These are phyloP conservation scores for Mycena capillaripes DNA, from an alignment of 768 basidiomycete genomes.

Conservation along the genomic window DNA sequence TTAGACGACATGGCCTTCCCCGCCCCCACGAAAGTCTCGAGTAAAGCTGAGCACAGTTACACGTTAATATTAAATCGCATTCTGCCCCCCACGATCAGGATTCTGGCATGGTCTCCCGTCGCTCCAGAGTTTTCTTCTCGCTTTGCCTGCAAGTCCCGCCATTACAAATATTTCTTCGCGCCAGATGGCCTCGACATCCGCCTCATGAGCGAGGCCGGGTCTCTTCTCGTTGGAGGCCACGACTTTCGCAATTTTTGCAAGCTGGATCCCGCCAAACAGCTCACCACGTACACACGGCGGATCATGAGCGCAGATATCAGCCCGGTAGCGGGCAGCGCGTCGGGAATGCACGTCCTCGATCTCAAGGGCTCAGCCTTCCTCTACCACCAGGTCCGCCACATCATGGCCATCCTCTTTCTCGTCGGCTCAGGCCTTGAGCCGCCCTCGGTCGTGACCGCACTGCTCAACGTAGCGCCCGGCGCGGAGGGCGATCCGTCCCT, in stretches of 20 bases:
- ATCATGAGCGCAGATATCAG: slow-evolving; percentile 78
- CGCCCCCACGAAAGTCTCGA: slow-evolving; percentile 34
- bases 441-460: slow-evolving; percentile 75
- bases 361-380: slow-evolving; percentile 91
- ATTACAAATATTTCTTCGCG: slow-evolving; percentile 99
- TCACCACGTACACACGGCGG: slow-evolving; percentile 80
- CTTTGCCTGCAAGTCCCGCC: slow-evolving; percentile 87
- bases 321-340: slow-evolving; percentile 51
- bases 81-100: slow-evolving; percentile 90
- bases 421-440: slow-evolving; percentile 86
- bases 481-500: slow-evolving; percentile 53
- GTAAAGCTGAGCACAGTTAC: slow-evolving; percentile 77
- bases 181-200: slow-evolving; percentile 73
- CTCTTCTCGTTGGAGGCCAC: slow-evolving; percentile 85
- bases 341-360: slow-evolving; percentile 79
- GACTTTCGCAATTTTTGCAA: slow-evolving; percentile 98
- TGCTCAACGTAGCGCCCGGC: slow-evolving; percentile 76
- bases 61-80: slow-evolving; percentile 86
- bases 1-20: slow-evolving; percentile 47
- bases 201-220: slow-evolving; percentile 83
- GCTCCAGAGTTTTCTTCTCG: slow-evolving; percentile 85
- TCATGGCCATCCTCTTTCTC: slow-evolving; percentile 92
- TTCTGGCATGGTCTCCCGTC: slow-evolving; percentile 96
- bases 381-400: slow-evolving; percentile 96
- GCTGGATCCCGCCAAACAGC: slow-evolving; percentile 92